Evolutionary conservation across 1,284 basidiomycete species (phyloP), one percentile per base, ranked within the genome.

Genomic region (Sphagnurus paluster): DNA sequence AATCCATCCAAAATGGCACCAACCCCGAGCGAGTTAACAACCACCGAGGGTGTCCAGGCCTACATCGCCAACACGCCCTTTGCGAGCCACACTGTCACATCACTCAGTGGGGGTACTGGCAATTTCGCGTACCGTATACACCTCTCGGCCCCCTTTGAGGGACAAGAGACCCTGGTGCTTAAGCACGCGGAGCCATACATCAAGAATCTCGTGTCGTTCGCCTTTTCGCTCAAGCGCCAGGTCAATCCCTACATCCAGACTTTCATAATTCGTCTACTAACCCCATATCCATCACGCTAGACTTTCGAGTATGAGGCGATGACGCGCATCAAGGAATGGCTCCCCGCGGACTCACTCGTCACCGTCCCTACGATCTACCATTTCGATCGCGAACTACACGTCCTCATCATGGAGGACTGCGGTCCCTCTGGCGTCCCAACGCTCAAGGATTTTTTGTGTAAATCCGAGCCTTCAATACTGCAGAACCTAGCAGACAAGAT

Each of bases 401-500:
- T 76, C n/a, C 64, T 82, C 10, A 71, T 83, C 56, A 79, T 82
- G 68, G 75, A 79, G 29, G 80, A 83, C 43, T 71, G 67, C 39
- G 80, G 80, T n/a, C n/a, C n/a, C 5, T 54, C 50, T 24, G 54
- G 61, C 7, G 45, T 56, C n/a, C 48, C 52, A 16, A 75, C 69
- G 1, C 63, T 83, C 46, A 82, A 81, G 58, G 61, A 71, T 4
- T 58, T 76, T 16, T 55, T 77, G 33, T 21, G 44, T 14, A 56
- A 57, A 1, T 58, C 70, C 6, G 51, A 64, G 2, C n/a, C n/a
- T n/a, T 42, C 40, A 7, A 23, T 6, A 14, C 19, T 40, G 8
- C 33, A 51, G 16, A 35, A 42, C 6, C 33, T 70, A 3, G 69
- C 69, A 11, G 52, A 59, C 14, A 53, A 64, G 14, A 74, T 82